Evolutionary conservation across 805 yeast species (phyloP).

Genomic region (Candida ovalis): DNA sequence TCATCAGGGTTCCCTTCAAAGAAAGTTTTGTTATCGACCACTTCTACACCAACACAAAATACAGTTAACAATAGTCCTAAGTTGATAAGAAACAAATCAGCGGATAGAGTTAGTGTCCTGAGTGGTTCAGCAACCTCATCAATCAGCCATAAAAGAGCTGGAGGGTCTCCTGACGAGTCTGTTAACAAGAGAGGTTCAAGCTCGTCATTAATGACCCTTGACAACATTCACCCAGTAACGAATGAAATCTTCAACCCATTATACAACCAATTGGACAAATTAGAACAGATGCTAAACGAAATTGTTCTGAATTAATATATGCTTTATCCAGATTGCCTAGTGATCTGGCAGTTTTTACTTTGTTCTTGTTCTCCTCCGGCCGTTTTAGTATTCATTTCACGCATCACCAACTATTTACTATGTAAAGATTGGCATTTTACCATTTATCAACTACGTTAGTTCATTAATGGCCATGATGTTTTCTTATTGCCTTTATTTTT

Average conservation of each 20-base stretch:
- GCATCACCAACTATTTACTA: no score
- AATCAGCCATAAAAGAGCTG: no score
- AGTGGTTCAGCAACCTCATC: not conserved
- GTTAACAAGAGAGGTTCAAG: constrained; percentile 1
- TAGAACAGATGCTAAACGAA: constrained; percentile 27
- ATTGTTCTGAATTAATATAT: constrained; percentile 9
- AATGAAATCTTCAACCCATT: constrained; percentile 57
- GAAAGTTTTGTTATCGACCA: no score
- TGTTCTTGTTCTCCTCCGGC: no score
- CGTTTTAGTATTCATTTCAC: no score
- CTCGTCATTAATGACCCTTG: constrained; percentile 2
- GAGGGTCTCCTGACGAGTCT: not conserved
- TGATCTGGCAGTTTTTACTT: not conserved
- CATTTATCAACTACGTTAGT: no score
- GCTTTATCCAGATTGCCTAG: not conserved
- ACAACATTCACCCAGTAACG: constrained; percentile 40
- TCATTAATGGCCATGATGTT: no score
- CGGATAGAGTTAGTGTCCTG: not conserved
- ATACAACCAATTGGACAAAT: constrained; percentile 39
- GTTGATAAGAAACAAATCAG: not conserved
- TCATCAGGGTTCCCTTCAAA: not conserved
- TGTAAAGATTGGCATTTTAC: no score
- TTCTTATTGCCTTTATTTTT: no score
- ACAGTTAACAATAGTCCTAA: not conserved
- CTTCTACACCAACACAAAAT: no score